Evolutionary conservation across 768 basidiomycete species (phyloP), one percentile per base, ranked within the genome.

Genomic region (Amanita fuliginea): DNA sequence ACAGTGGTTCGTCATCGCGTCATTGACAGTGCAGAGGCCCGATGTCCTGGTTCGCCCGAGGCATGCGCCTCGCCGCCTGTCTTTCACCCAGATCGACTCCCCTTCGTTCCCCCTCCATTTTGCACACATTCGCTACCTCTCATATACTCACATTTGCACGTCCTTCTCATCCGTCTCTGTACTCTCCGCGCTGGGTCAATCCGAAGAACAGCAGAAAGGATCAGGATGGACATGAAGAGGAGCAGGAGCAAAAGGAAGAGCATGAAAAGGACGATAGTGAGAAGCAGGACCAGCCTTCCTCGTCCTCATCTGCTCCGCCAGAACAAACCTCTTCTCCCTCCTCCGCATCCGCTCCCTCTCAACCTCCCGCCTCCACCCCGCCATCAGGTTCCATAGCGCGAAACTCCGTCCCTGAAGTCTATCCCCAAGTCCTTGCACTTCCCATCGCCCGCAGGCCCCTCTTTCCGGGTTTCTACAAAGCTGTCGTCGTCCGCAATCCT

Each of bases 401-500:
- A 56, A 88, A 87, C 51, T 82, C 86, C 13, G 83, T 96, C 3
- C 93, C 94, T 0, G 90, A 92, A 63, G 60, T 79, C 51, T 97
- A 97, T 64, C 94, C 95, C 1, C 90, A 95, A 62, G 84, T 97
- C 37, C 77, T 98, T 22, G 95, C 94, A 2, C 78, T 98, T 0
- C 95, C 95, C 3, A 97, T 98, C 52, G 92, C 92, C 28, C 83
- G 93, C 37, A 78, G 95, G 14, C 95, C 95, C 1, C 81, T 97
- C 41, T 97, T 97, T 69, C 95, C 95, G 3, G 92, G 93, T 26
- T 96, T 97, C 66, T 97, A 97, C 76, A 96, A 97, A 64, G 95
- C 94, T 2, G 94, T 98, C 44, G 92, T 97, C 51, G 77, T 99
- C 46, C 79, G 83, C 18, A 88, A 97, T 56, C 90, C 91, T 0